Evolutionary conservation across 1,284 basidiomycete genomes (phyloP), one percentile per base, ranked within the genome.

Genomic region (Anthracocystis walkeri): DNA sequence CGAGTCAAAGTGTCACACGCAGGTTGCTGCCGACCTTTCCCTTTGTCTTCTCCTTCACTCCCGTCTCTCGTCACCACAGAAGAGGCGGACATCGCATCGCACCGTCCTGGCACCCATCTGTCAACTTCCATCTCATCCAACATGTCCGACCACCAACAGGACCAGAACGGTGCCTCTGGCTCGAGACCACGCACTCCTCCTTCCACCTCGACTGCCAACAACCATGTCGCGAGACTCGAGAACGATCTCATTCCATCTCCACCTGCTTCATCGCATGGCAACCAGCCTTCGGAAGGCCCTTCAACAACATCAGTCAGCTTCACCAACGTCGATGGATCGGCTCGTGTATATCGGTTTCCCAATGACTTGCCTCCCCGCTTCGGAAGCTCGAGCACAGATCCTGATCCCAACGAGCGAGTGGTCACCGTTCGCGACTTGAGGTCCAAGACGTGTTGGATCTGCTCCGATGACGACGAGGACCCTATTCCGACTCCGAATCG

Each of bases 381-480:
- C 29, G 50, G 20, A 33, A 45, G 35, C 14, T 51, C 59, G 20
- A 60, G 33, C 25, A 7, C 50, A 10, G 52, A 62, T 2, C 45
- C 60, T 2, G 44, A 65, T 7, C 59, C 58, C 16, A 62, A 66
- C 40, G 61, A 65, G 42, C 58, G 69, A 18, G 49, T 71, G 2
- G 71, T 79, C 48, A 80, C 78, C 7, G 75, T 79, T 5, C 63
- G 78, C 20, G 79, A 82, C 50, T 52, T 82, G 12, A 56, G 73
- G 29, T 66, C 70, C 53, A 75, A 75, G 31, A 55, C 51, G 3
- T 82, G 81, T 44, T 82, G 81, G 81, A 81, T 82, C 58, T 82
- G 81, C 48, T 71, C 76, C 16, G 79, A 81, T 16, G 78, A 77
- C 4, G 81, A 82, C 23, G 75, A 77, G 31, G 80, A 79, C 29